phyloP scores from a whole-genome alignment of 345 rosid genomes.

The Bruguiera gymnorhiza region DNA sequence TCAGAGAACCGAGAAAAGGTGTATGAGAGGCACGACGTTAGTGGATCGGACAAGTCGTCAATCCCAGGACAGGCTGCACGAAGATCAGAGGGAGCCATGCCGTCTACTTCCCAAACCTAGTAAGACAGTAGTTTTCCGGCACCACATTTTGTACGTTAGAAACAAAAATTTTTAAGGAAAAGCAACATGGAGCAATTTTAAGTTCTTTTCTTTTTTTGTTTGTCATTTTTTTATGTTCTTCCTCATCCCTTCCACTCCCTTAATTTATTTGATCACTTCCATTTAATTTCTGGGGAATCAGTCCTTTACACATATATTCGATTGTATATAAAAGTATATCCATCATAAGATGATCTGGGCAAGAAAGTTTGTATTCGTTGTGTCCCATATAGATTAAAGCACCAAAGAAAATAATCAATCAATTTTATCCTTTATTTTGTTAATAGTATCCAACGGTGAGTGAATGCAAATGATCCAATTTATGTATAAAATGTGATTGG shows the following conservation, averaged over 20 bases:
- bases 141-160: constrained; percentile 19
- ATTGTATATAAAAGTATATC: constrained; percentile 46
- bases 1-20: constrained; percentile 92
- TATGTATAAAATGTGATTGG: too few relatives aligned
- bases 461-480: too few relatives aligned
- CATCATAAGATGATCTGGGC: constrained; percentile 22
- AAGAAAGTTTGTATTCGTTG: constrained; percentile 24
- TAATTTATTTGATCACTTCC: constrained; percentile 23
- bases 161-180: constrained; percentile 1
- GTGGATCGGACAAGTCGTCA: constrained; percentile 67
- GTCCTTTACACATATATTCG: constrained; percentile 37
- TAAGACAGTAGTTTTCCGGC: constrained; percentile 12
- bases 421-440: too few relatives aligned
- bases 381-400: neutral
- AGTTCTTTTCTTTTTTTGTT: constrained; percentile 10
- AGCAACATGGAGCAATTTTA: constrained; percentile 9
- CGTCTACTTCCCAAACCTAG: constrained; percentile 48
- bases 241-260: constrained; percentile 16
- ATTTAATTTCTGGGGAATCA: constrained; percentile 33
- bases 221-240: constrained; percentile 2
- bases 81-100: constrained; percentile 53
- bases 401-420: too few relatives aligned
- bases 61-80: constrained; percentile 47
- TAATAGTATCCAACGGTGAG: too few relatives aligned
- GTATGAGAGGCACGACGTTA: constrained; percentile 75